Conservation (phyloP, 495 filamentous ascomycete genomes). For the Xylaria intraflava region DNA sequence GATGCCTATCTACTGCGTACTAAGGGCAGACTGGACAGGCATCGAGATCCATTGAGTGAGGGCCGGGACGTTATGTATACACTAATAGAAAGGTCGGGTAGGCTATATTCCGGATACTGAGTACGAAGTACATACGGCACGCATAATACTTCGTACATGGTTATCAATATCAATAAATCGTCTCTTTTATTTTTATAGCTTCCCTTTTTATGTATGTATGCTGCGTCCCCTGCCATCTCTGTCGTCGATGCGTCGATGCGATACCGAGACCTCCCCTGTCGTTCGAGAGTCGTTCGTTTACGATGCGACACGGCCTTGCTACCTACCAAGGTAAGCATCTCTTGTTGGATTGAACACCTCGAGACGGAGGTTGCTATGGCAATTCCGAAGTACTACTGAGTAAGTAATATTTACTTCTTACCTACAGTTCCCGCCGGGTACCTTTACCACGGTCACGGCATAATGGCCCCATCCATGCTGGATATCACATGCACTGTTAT, state of each 20-base stretch:
- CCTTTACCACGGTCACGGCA: neutral
- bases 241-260: too few relatives aligned
- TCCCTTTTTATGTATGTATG: too few relatives aligned
- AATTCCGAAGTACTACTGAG: too few relatives aligned
- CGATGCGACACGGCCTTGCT: too few relatives aligned
- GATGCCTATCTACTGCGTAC: neutral
- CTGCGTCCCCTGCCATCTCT: too few relatives aligned
- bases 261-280: neutral
- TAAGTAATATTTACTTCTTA: too few relatives aligned
- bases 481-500: neutral
- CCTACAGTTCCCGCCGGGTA: neutral
- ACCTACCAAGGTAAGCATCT: neutral
- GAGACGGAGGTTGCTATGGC: too few relatives aligned
- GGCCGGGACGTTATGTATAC: neutral
- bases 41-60: constrained; percentile 4
- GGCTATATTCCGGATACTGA: neutral
- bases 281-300: neutral
- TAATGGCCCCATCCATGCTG: neutral
- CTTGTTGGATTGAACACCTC: neutral
- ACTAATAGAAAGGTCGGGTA: neutral
- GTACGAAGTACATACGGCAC: too few relatives aligned
- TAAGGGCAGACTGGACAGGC: neutral
- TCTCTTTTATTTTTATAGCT: too few relatives aligned
- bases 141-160: too few relatives aligned
- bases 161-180: too few relatives aligned